Evolutionary conservation across 305 asterid species (phyloP), one percentile per base, ranked within the genome.

Genomic region (Withania somnifera): DNA sequence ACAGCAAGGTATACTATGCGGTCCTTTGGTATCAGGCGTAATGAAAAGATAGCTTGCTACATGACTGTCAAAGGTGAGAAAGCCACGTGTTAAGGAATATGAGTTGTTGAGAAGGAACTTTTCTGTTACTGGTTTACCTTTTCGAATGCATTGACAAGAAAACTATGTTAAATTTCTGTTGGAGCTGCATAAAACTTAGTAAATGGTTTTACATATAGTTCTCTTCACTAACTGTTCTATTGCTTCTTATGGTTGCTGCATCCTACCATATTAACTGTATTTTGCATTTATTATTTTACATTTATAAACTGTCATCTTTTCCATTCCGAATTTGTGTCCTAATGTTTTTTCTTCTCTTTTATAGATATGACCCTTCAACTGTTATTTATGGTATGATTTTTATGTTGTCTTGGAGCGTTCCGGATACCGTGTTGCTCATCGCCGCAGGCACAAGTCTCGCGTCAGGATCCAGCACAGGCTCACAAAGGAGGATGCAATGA

Each of bases 381-480:
- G 99, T 98, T 82, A 95, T 95, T 38, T 95, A 95, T 36, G 99
- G 99, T 36, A 94, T 95, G 99, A 95, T 85, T 95, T 95, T 90
- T 95, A 52, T 7, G 93, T 95, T 22, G 98, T 94, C 26, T 83
- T 94, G 91, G 99, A 95, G 78, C 98, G 99, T 28, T 93, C 99
- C 11, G 99, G 99, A 6, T 94, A 95, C 34, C 93, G 98, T 52
- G 99, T 95, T 42, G 99, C 97, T 1, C 97, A 97, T 40, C 97
- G 98, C 19, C 94, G 98, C 34, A 92, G 99, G 90, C 94, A 98
- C 97, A 94, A 95, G 91, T 61, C 99, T 38, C 95, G 96, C 2
- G 99, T 95, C 26, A 98, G 98, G 28, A 91, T 92, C 85, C 97
- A 92, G 81, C 99, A 95, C 88, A 84, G 98, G 83, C 98, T 95